Evolutionary conservation across 352 stramenopile species (phyloP).

Genomic region (Globisporangium splendens): DNA sequence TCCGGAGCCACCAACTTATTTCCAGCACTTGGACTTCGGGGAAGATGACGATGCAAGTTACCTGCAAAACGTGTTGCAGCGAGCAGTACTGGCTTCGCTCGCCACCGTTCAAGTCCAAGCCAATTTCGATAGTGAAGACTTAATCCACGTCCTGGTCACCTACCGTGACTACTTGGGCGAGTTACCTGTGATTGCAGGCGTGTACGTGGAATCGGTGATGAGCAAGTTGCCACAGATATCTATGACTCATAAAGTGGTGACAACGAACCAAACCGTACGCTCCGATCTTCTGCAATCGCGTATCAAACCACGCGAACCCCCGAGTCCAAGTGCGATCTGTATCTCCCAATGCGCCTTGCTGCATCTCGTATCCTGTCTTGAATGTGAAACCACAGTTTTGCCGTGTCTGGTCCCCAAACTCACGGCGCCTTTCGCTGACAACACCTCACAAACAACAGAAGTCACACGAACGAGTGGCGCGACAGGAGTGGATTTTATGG

Average conservation of each 20-base stretch:
- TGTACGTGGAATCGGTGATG: background rate
- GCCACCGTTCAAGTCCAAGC: background rate
- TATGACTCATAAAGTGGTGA: background rate
- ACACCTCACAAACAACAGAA: background rate
- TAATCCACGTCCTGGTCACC: conserved; percentile 1
- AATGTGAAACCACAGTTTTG: background rate
- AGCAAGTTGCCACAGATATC: background rate
- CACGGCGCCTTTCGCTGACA: background rate
- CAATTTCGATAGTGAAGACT: background rate
- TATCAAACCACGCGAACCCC: background rate
- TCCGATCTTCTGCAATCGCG: background rate
- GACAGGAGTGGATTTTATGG: conserved; percentile 6
- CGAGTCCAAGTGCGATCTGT: background rate
- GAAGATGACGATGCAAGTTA: background rate
- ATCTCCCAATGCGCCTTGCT: background rate
- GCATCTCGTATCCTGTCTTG: background rate
- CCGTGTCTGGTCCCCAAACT: conserved; percentile 6
- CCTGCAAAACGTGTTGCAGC: conserved; percentile 1
- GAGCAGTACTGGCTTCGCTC: background rate
- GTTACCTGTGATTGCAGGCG: conserved; percentile 2
- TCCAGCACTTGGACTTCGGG: conserved; percentile 8
- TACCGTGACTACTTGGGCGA: conserved; percentile 10
- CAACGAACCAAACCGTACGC: background rate
- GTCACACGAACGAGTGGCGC: background rate
- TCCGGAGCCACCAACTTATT: background rate